Base-by-base conservation (phyloP, 1,284 basidiomycete species). In the Neolentinus lepideus region DNA sequence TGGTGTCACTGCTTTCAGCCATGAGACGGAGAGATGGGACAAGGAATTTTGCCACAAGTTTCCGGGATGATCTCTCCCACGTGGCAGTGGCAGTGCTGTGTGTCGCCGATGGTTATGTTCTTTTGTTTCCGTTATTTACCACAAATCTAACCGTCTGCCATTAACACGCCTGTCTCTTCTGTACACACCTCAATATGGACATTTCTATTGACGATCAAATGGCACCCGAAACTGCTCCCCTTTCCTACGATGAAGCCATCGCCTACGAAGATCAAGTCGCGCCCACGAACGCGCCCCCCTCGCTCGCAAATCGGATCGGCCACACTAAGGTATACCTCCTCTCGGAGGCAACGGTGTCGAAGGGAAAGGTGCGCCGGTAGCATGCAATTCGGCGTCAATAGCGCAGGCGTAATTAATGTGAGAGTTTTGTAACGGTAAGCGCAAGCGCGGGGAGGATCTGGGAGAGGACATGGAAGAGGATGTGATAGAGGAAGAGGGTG, bases 331-430 rank as follows among this genome's bases (percentile, higher is more conserved):
- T 89, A 36, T 89, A 89, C 69, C 67, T 90, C 36, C 76, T 88
- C 58, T 77, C 84, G 51, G 86, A 90, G 63, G 72, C 82, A 52
- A 71, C 74, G 38, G 71, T 75, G 58, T 64, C 73, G 61, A 78
- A 76, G 63, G 77, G 77, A 70, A 88, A 88, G 86, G 86, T 88
- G 79, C 83, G 86, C 78, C 71, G 71, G 74, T 69, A 73, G 63
- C 59, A 62, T 64, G 63, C 61, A 63, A 65, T 67, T 69, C 63
- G 65, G 62, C 60, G 64, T 63, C 61, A 61, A 52, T 38, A 61
- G 54, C 60, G 61, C 27, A 46, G 64, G 70, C 68, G 22, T 21
- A 16, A 21, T 79, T 85, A 69, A 84, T 76, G 66, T 72, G 69
- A 71, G 71, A 75, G 72, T 68, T 71, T 46, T 61, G 60, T 19